Base-by-base conservation (phyloP, 2,329 filamentous ascomycete species). In the Penicillium sp. region DNA sequence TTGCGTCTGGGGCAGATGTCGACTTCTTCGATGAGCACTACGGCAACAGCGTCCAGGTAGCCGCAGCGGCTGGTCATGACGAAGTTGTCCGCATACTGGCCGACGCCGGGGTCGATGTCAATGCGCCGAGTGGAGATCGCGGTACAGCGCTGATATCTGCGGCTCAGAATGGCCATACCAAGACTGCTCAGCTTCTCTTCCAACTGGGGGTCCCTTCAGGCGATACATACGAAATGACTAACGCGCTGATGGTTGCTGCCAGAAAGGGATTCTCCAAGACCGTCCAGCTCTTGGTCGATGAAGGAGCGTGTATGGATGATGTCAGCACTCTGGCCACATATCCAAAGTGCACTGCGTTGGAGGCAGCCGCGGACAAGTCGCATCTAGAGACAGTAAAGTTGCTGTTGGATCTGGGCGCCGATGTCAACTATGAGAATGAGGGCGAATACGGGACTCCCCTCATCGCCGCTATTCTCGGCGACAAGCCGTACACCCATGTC, bases 231-330 rank as follows among this genome's bases (percentile, higher is more conserved):
- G 51, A 29, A 13, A 51, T 31, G 48, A 31, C 31, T 3, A 44
- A 41, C 15, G 51, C 31, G n/a, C n/a, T 54, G 17, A 46, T 45
- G 53, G 53, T 56, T 26, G 53, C 45, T 49, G 54, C 48, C 26
- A 23, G 48, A 17, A 51, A 51, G 21, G 21, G 48, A 19, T 31
- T 31, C 26, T n/a, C 48, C 4, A 7, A 17, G 7, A 23, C 21
- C 5, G 48, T 51, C 26, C 7, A 51, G 21, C n/a, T 51, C 26
- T 26, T 51, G 11, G 48, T 35, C 11, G 17, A 51, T 5, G n/a
- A 31, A 30, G 48, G 48, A 19, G 48, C 48, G 23, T 29, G 31
- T 13, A 51, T 51, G 9, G 48, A 51, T 7, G 29, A 19, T 5
- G 26, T 51, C 3, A 51, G 48, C 31, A 30, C 11, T 17, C 29